These are phyloP conservation scores for sorghum (Sorghum bicolor) DNA, from an alignment of 176 grass and related monocot genomes.

Conservation along the genomic window DNA sequence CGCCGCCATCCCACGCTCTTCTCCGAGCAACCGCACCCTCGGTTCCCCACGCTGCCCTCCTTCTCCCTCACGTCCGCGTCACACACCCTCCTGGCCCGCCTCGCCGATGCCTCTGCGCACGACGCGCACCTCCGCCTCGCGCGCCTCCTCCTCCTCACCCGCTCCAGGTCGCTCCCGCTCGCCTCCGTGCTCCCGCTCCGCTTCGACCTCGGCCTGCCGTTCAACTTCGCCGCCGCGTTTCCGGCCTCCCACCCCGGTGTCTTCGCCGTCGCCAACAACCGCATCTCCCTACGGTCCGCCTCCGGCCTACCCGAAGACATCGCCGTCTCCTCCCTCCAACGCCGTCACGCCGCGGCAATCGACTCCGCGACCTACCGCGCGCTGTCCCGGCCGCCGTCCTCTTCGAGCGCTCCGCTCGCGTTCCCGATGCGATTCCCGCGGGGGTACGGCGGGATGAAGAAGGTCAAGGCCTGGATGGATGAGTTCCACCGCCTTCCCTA, in stretches of 20 bases:
- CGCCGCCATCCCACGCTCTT: constrained; percentile 89
- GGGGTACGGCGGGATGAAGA: constrained; percentile 88
- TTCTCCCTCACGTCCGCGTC: constrained; percentile 70
- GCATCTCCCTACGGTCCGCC: constrained; percentile 39
- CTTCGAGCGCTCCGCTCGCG: constrained; percentile 58
- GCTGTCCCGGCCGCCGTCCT: constrained; percentile 59
- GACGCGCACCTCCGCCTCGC: constrained; percentile 76
- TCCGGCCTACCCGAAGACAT: constrained; percentile 49
- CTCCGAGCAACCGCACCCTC: constrained; percentile 60
- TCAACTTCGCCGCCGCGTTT: constrained; percentile 57
- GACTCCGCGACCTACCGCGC: constrained; percentile 54
- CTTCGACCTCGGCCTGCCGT: constrained; percentile 82
- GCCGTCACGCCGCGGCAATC: constrained; percentile 44
- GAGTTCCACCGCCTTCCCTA: constrained; percentile 91
- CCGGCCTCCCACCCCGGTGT: constrained; percentile 51
- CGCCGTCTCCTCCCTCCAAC: constrained; percentile 65
- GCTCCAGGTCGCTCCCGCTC: constrained; percentile 64
- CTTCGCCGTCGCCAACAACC: constrained; percentile 59
- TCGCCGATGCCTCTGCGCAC: constrained; percentile 30
- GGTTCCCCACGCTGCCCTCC: constrained; percentile 69
- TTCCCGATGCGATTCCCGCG: constrained; percentile 93
- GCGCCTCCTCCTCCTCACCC: constrained; percentile 76
- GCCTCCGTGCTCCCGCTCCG: constrained; percentile 68
- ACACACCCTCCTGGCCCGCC: constrained; percentile 47
- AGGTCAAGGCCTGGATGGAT: constrained; percentile 94